phyloP scores from a whole-genome alignment of 2,329 filamentous ascomycete species.

The Macrophomina pseudophaseolina region DNA sequence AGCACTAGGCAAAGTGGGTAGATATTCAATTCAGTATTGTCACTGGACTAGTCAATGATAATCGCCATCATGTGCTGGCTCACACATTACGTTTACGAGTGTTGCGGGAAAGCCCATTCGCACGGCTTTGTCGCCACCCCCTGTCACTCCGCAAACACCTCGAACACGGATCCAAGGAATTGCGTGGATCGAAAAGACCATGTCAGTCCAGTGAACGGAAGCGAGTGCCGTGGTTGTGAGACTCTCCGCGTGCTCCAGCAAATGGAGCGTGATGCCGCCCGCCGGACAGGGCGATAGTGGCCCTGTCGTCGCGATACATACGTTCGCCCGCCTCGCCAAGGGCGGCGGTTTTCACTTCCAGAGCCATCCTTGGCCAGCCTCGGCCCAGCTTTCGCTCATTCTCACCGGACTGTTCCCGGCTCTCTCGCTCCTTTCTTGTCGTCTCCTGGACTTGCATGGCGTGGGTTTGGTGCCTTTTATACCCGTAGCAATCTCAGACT shows the following conservation, averaged over 20 bases:
- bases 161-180: neutral
- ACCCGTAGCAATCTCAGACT: too few species aligned
- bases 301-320: neutral
- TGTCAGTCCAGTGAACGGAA: neutral
- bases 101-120: slow-evolving; percentile 14
- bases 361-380: too few species aligned
- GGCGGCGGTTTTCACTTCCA: too few species aligned
- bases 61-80: slow-evolving; percentile 20
- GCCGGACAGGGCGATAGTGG: neutral
- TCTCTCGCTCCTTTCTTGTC: too few species aligned
- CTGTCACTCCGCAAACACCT: neutral
- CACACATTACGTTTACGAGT: slow-evolving; percentile 19
- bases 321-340: too few species aligned
- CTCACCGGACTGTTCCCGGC: too few species aligned
- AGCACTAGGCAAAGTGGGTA: neutral
- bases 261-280: slow-evolving; percentile 10
- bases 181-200: slow-evolving; percentile 15
- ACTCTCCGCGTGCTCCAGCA: neutral
- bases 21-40: neutral
- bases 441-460: too few species aligned
- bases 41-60: neutral
- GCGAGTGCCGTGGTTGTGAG: slow-evolving; percentile 12
- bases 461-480: too few species aligned
- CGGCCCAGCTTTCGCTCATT: too few species aligned
- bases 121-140: slow-evolving; percentile 7